Evolutionary conservation across 352 stramenopile genomes (phyloP).

Genomic region (Thalassiosira sp.): DNA sequence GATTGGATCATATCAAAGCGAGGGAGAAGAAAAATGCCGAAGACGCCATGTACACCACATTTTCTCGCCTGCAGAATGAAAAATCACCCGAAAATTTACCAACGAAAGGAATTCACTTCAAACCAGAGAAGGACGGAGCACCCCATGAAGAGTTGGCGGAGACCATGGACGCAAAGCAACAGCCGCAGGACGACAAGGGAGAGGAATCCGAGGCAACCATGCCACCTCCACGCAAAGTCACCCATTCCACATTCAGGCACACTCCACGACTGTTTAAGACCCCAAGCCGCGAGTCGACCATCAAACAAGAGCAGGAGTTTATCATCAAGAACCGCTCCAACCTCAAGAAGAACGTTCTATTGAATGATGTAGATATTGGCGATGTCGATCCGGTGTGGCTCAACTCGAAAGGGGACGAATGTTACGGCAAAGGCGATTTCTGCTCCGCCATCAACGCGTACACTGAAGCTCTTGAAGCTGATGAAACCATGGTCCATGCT

Average conservation of each 20-base stretch:
- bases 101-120: not conserved
- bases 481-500: slow-evolving; percentile 33
- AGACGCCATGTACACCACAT: slow-evolving; percentile 52
- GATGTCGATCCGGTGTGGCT: slow-evolving; percentile 61
- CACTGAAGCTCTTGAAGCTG: slow-evolving; percentile 48
- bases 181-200: slow-evolving; percentile 28
- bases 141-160: not conserved
- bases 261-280: slow-evolving; percentile 68
- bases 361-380: slow-evolving; percentile 48
- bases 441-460: slow-evolving; percentile 54
- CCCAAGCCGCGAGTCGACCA: slow-evolving; percentile 60
- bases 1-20: slow-evolving; percentile 59
- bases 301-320: slow-evolving; percentile 62
- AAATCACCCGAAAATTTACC: not conserved
- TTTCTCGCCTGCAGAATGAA: slow-evolving; percentile 31
- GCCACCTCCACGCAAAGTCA: slow-evolving; percentile 25
- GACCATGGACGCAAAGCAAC: slow-evolving; percentile 5
- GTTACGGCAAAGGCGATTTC: slow-evolving; percentile 49
- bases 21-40: slow-evolving; percentile 55
- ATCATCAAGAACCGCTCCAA: slow-evolving; percentile 56
- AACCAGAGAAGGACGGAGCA: not conserved
- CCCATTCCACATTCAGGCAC: slow-evolving; percentile 40
- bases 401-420: slow-evolving; percentile 54
- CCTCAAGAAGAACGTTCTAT: slow-evolving; percentile 55
- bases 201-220: slow-evolving; percentile 12